Base-by-base conservation (phyloP, 2,329 filamentous ascomycete species). In the Penicillium capsulatum region DNA sequence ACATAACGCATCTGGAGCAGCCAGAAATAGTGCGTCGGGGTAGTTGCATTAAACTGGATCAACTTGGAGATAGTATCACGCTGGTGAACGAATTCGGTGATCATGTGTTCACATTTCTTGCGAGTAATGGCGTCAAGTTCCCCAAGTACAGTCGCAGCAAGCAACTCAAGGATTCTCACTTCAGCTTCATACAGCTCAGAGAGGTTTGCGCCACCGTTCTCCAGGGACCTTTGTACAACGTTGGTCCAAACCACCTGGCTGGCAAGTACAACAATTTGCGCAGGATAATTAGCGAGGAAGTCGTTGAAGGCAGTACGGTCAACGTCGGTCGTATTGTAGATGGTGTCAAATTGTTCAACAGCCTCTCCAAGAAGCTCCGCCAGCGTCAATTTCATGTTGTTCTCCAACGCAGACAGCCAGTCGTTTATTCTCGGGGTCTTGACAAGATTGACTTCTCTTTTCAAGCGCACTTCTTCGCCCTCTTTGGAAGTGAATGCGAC, bases 71-170 rank as follows among this genome's bases (percentile, higher is more conserved):
- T 92, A 13, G 84, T 80, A 64, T 98, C 92, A 45, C 92, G 85
- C 66, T 99, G 94, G 63, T 98, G 92, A 10, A 99, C 92, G 60
- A 92, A 97, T 64, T 98, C 94, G 0, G 94, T 99, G 60, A 99
- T 98, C 51, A 98, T 78, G 66, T 96, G 91, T 65, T 99, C 92
- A 66, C 91, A 98, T 72, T 95, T 96, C 75, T 95, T 95, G 47
- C 92, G 80, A 59, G 86, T 80, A 34, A 96, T 85, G 5, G 87
- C 73, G 51, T 90, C 85, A 15, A 98, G 77, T 57, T 98, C 90
- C 27, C 86, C 87, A 11, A 98, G 75, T 9, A 99, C 92, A 2
- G 88, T 91, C 27, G 86, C 78, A 14, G 92, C 92, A 39, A 98
- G 81, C 15, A 94, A 73, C 39, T 86, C 81, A 31, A 99, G 80